Conservation (phyloP, 2,329 filamentous ascomycete species). For the Curvularia sp. region DNA sequence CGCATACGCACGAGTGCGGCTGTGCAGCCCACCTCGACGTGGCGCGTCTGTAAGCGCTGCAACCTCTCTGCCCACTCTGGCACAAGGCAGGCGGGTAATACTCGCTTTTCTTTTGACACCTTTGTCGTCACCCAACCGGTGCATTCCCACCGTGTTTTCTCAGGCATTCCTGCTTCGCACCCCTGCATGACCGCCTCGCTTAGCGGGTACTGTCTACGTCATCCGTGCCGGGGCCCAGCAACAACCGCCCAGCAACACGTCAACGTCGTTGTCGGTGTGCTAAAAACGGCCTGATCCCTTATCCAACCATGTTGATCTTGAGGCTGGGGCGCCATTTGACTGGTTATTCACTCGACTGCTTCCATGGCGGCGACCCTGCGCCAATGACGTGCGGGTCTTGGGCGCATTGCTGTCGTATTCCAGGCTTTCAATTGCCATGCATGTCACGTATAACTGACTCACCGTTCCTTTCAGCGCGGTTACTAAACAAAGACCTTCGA, state of each 20-base stretch:
- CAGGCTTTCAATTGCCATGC: constrained; percentile 8
- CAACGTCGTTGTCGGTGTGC: constrained; percentile 29
- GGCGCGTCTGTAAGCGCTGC: constrained; percentile 7
- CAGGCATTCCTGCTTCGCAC: constrained; percentile 20
- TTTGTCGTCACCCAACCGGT: neutral
- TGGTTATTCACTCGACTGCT: constrained; percentile 22
- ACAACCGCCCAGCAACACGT: constrained; percentile 29
- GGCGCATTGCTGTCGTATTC: constrained; percentile 3
- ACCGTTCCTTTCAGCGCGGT: constrained; percentile 3
- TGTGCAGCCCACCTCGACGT: constrained; percentile 11
- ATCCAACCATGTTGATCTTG: constrained; percentile 19
- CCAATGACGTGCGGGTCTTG: constrained; percentile 15
- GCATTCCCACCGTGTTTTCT: neutral
- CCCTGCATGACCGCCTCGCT: constrained; percentile 26
- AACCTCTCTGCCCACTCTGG: constrained; percentile 4
- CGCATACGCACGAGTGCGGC: constrained; percentile 10
- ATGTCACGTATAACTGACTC: constrained; percentile 16
- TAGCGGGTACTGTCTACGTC: constrained; percentile 22
- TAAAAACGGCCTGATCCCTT: constrained; percentile 14
- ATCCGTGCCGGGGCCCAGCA: constrained; percentile 21
- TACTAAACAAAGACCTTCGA: neutral
- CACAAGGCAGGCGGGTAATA: neutral
- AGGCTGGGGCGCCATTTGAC: constrained; percentile 29
- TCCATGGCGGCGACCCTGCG: constrained; percentile 17
- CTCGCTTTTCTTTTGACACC: constrained; percentile 5